Base-by-base conservation (phyloP, 2,329 filamentous ascomycete genomes). In the Fusarium graminum region DNA sequence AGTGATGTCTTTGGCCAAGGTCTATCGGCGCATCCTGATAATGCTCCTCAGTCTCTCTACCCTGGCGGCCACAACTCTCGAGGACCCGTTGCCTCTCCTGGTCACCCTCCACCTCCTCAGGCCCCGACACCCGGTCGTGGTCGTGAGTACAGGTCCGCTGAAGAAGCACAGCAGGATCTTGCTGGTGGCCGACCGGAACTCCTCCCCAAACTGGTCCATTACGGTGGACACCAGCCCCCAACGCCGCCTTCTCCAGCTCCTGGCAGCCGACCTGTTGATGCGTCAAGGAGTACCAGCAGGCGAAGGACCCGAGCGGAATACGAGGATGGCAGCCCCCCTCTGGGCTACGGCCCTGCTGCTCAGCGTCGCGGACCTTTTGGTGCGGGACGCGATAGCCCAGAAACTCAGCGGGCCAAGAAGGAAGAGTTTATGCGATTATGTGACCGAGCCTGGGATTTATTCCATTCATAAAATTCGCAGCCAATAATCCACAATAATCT, bases 391-490 rank as follows among this genome's bases (percentile, higher is more conserved):
- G 93, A 95, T 74, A 94, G 89, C 68, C 93, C 92, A 9, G 93
- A 95, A 71, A 92, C 89, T 7, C 90, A 92, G 76, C 85, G 88
- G 71, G 90, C 87, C 74, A 98, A 98, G 87, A 93, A 93, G 76
- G 93, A 97, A 41, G 93, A 97, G 77, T 99, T 99, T 75, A 82
- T 99, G 67, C 83, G 86, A 55, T 81, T 98, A 47, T 97, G 94
- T 76, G 89, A 92, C 70, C 85, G 92, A 74, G 95, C 95, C 10
- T 99, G 95, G 95, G 95, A 99, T 80, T 80, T 99, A 28, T 97
- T 98, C 79, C 95, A 98, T 82, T 97, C 93, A 64, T 97, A 81
- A 39, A 25, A 26, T 87, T 53, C 42, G 22, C 41, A 54, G 34
- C 56, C 49, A 43, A 62, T 30, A 51, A 59, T 42, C 49, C 45